Evolutionary conservation across 2,329 filamentous ascomycete species (phyloP).

Genomic region (Pseudogymnoascus sp.): DNA sequence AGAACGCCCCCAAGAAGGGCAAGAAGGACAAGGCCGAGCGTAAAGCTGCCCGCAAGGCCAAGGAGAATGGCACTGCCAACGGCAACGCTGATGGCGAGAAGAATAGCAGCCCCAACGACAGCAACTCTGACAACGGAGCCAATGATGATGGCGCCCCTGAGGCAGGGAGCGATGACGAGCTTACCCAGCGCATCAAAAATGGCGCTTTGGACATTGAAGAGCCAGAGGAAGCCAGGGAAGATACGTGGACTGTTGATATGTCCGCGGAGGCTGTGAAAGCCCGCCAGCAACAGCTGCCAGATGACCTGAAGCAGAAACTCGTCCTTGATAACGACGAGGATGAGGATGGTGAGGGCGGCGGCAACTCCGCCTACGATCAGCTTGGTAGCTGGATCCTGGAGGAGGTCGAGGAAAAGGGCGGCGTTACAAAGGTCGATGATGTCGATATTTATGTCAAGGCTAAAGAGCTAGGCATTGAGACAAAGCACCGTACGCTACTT

Average conservation of each 20-base stretch:
- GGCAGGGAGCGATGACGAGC: conserved; percentile 82
- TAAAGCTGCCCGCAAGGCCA: conserved; percentile 86
- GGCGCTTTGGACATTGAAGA: conserved; percentile 65
- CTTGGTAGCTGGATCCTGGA: conserved; percentile 87
- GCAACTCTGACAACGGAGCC: conserved; percentile 51
- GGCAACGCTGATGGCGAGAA: conserved; percentile 34
- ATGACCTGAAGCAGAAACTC: conserved; percentile 87
- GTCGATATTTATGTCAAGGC: conserved; percentile 94
- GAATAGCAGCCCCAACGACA: conserved; percentile 54
- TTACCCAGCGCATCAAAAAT: conserved; percentile 65
- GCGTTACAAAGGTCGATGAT: conserved; percentile 73
- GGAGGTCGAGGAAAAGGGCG: conserved; percentile 62
- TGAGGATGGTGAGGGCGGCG: conserved; percentile 68
- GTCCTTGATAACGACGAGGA: conserved; percentile 73
- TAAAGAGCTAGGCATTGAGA: conserved; percentile 88
- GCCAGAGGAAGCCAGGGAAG: conserved; percentile 62
- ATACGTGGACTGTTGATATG: conserved; percentile 94
- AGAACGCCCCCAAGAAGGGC: conserved; percentile 86
- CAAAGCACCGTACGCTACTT: conserved; percentile 85
- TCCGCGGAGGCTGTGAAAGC: conserved; percentile 92
- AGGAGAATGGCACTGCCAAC: conserved; percentile 46
- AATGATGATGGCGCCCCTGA: conserved; percentile 48
- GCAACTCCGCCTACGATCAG: conserved; percentile 74
- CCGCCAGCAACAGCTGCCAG: conserved; percentile 85
- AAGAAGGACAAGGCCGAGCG: conserved; percentile 94